Evolutionary conservation across 495 filamentous ascomycete species (phyloP).

Genomic region (Talaromyces stipitatus): DNA sequence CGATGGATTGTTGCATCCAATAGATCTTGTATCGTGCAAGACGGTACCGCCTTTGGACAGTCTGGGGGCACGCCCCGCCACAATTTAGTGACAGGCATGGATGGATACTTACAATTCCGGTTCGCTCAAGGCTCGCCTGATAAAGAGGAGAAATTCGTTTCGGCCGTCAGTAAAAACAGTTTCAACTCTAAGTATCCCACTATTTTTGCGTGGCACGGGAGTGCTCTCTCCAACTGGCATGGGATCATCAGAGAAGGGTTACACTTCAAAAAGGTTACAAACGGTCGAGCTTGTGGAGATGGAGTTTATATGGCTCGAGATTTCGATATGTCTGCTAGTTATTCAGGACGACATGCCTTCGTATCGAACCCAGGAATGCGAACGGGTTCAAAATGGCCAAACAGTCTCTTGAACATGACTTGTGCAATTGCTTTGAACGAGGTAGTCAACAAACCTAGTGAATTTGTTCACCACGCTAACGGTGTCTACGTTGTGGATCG

Average conservation of each 20-base stretch:
- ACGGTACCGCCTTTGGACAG: slow-evolving; percentile 31
- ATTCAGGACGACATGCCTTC: slow-evolving; percentile 22
- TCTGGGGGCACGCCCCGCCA: neutral
- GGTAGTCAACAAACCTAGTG: slow-evolving; percentile 64
- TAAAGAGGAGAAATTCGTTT: slow-evolving; percentile 75
- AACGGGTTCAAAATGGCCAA: slow-evolving; percentile 45
- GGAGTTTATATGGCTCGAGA: slow-evolving; percentile 73
- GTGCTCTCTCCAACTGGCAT: slow-evolving; percentile 74
- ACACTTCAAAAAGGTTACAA: slow-evolving; percentile 50
- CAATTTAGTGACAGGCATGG: slow-evolving; percentile 54
- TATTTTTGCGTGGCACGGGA: slow-evolving; percentile 82
- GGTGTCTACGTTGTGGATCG: slow-evolving; percentile 69
- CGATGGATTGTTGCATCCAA: slow-evolving; percentile 92
- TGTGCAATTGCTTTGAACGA: slow-evolving; percentile 75
- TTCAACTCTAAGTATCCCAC: slow-evolving; percentile 47
- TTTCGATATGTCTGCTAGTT: slow-evolving; percentile 49
- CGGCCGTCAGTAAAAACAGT: slow-evolving; percentile 45
- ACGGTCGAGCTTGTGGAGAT: slow-evolving; percentile 70
- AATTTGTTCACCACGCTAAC: slow-evolving; percentile 41
- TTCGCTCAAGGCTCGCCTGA: slow-evolving; percentile 87
- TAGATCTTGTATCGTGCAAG: slow-evolving; percentile 74
- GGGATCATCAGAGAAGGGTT: slow-evolving; percentile 79
- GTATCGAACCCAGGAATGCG: neutral
- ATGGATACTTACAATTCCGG: slow-evolving; percentile 70
- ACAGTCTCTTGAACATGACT: slow-evolving; percentile 51